Conservation (phyloP, 805 yeast species). For the Metschnikowia lunata region DNA sequence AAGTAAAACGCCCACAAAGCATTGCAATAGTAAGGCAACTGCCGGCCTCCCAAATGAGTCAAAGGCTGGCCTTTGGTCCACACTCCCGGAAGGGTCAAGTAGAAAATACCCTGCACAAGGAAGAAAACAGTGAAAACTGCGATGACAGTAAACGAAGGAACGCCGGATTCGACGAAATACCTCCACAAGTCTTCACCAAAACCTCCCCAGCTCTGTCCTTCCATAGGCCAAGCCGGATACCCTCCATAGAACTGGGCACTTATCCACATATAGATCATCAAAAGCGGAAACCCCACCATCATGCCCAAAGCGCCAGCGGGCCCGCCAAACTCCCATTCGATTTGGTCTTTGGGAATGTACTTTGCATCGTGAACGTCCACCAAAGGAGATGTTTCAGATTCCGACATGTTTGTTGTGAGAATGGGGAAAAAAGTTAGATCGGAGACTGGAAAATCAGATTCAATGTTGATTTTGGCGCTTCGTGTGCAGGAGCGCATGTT, state of each 20-base stretch:
- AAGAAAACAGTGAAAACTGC: conserved; percentile 67
- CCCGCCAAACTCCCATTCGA: conserved; percentile 92
- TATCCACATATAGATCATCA: conserved; percentile 98
- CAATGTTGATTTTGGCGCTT: neutral
- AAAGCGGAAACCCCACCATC: conserved; percentile 86
- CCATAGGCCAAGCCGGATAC: conserved; percentile 60
- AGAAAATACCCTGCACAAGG: conserved; percentile 63
- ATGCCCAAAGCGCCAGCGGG: conserved; percentile 83
- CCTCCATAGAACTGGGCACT: conserved; percentile 79
- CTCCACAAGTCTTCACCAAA: conserved; percentile 39
- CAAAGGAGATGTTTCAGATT: conserved; percentile 2
- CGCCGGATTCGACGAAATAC: conserved; percentile 47
- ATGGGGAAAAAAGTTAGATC: neutral
- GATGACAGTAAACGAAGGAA: conserved; percentile 63
- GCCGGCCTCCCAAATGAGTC: conserved; percentile 70
- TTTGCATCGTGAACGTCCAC: conserved; percentile 18
- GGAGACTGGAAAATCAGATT: neutral
- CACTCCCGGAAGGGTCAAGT: conserved; percentile 84
- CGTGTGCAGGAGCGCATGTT: neutral
- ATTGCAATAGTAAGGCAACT: conserved; percentile 89
- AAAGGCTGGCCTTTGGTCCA: conserved; percentile 96
- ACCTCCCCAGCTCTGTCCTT: conserved; percentile 49
- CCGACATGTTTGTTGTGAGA: conserved; percentile 1
- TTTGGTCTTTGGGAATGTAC: conserved; percentile 41
- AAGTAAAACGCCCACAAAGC: conserved; percentile 83